Evolutionary conservation across 768 basidiomycete species (phyloP).

Genomic region (Stropharia rugosoannulata): DNA sequence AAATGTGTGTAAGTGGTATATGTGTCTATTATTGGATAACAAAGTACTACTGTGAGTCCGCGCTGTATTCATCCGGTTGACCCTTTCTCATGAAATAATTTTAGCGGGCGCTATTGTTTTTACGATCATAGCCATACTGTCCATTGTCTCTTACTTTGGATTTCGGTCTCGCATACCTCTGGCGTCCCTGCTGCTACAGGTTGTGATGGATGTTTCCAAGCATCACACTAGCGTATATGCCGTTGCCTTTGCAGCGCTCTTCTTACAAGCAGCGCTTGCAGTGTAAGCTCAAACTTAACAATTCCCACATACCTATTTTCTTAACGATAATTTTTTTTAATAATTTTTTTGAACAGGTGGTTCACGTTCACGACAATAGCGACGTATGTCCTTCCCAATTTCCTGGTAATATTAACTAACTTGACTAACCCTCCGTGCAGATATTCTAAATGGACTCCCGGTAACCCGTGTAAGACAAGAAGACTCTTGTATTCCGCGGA

Average conservation of each 20-base stretch:
- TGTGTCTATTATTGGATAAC: constrained; percentile 76
- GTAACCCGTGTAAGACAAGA: constrained; percentile 54
- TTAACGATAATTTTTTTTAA: constrained; percentile 11
- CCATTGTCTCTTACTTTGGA: constrained; percentile 73
- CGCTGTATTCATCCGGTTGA: background rate
- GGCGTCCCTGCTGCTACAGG: constrained; percentile 74
- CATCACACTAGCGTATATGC: constrained; percentile 79
- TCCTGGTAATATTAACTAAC: background rate
- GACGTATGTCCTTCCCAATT: constrained; percentile 39
- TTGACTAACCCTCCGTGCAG: constrained; percentile 19
- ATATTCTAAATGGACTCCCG: constrained; percentile 74
- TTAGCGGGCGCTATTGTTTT: constrained; percentile 82
- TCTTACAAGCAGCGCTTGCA: constrained; percentile 68
- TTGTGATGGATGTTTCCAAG: constrained; percentile 83
- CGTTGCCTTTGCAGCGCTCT: constrained; percentile 71
- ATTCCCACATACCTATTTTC: background rate
- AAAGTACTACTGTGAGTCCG: constrained; percentile 62
- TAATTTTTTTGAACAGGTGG: constrained; percentile 56
- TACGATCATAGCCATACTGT: constrained; percentile 75
- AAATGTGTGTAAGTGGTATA: constrained; percentile 56
- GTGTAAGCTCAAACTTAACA: constrained; percentile 46
- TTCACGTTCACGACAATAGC: constrained; percentile 77
- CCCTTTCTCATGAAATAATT: background rate
- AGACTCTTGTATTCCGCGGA: constrained; percentile 2
- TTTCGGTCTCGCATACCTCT: constrained; percentile 74